Evolutionary conservation across 306 rosid genomes (phyloP).

Genomic region (Cicer yamashitae): DNA sequence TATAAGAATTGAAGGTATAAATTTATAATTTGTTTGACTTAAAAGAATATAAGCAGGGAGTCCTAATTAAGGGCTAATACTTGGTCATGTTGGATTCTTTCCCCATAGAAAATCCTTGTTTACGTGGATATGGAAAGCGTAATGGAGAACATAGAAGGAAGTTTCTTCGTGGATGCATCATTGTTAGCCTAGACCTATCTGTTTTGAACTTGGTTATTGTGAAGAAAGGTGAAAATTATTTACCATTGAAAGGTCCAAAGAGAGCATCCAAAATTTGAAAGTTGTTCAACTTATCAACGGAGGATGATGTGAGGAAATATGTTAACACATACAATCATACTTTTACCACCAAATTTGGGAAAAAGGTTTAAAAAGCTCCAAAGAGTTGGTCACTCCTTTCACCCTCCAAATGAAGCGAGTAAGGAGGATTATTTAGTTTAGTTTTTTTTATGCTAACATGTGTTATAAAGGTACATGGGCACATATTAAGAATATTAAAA

Average conservation of each 20-base stretch:
- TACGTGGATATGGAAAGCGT: conserved; percentile 52
- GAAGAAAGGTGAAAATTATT: conserved; percentile 49
- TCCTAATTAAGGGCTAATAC: conserved; percentile 53
- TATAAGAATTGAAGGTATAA: too few relatives aligned
- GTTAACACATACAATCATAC: conserved; percentile 48
- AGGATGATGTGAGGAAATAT: conserved; percentile 51
- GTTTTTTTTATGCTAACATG: too few relatives aligned
- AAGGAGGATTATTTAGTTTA: too few relatives aligned
- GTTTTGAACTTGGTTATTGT: conserved; percentile 53
- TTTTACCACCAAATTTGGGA: conserved; percentile 47
- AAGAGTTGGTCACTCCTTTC: conserved; percentile 53
- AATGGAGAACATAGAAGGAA: conserved; percentile 54
- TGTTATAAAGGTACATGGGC: too few relatives aligned
- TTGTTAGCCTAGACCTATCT: conserved; percentile 53
- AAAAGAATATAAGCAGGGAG: conserved; percentile 40
- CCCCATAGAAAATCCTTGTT: conserved; percentile 50
- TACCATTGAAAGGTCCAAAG: conserved; percentile 52
- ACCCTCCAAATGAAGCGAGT: conserved; percentile 55
- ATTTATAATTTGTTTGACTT: too few relatives aligned
- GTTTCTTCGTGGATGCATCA: conserved; percentile 49
- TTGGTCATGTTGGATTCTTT: conserved; percentile 50
- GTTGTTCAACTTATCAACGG: conserved; percentile 51
- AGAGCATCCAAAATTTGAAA: conserved; percentile 52
- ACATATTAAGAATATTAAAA: too few relatives aligned
- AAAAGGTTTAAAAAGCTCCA: conserved; percentile 50